These are phyloP conservation scores for Coniochaeta sp. DNA, from an alignment of 2,329 filamentous ascomycete genomes.

Conservation along the genomic window DNA sequence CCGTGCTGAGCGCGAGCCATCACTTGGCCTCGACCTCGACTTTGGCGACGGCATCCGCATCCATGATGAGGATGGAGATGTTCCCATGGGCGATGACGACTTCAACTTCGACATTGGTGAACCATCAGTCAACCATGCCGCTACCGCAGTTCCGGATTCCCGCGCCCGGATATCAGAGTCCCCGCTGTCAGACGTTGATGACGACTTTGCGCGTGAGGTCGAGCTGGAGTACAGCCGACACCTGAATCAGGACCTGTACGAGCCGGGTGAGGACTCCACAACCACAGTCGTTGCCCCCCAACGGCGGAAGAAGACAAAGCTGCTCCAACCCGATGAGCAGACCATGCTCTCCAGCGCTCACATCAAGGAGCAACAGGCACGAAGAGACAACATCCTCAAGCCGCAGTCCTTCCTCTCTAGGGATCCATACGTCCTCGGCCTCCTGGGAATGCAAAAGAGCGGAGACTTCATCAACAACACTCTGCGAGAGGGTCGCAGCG, in stretches of 20 bases:
- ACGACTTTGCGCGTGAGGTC: conserved; percentile 51
- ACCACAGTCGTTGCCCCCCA: conserved; percentile 59
- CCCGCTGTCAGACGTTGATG: conserved; percentile 62
- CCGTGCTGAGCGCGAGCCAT: conserved; percentile 46
- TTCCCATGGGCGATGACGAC: conserved; percentile 54
- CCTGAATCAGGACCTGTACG: conserved; percentile 51
- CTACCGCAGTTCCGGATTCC: conserved; percentile 34
- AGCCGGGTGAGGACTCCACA: conserved; percentile 51
- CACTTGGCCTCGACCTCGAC: conserved; percentile 38
- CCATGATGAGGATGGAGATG: conserved; percentile 56
- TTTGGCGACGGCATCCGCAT: conserved; percentile 42
- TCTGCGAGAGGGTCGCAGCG: conserved; percentile 70
- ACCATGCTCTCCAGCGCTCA: conserved; percentile 70
- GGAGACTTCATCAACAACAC: conserved; percentile 86
- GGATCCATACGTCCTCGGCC: conserved; percentile 76
- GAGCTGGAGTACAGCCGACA: conserved; percentile 48
- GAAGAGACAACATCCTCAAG: conserved; percentile 80
- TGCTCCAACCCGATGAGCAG: conserved; percentile 73
- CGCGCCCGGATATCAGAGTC: conserved; percentile 62
- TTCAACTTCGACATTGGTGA: conserved; percentile 58
- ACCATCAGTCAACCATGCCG: conserved; percentile 45
- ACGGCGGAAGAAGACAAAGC: conserved; percentile 68
- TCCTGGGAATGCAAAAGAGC: conserved; percentile 87
- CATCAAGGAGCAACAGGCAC: conserved; percentile 80
- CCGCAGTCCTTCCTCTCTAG: conserved; percentile 76